Percentiles rank a stretch among this genome's conserved stretches.
Evolutionary conservation across 805 yeast species (phyloP).

Genomic region (Tetrapisispora fleetii): DNA sequence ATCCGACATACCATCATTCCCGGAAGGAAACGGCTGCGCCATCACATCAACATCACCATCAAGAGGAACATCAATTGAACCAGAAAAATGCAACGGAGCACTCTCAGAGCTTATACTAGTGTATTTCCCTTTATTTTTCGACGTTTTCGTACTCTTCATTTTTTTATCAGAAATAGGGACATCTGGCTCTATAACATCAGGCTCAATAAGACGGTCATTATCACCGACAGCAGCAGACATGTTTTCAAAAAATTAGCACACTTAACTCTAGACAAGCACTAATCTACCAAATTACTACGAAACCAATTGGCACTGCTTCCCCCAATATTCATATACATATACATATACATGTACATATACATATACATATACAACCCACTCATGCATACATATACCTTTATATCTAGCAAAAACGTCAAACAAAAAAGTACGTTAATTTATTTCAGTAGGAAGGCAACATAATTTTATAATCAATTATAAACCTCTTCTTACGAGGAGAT

Average conservation of each 20-base stretch:
- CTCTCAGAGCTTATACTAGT: background rate
- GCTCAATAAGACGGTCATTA: constrained; percentile 15
- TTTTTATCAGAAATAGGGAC: background rate
- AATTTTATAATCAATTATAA: constrained; percentile 27
- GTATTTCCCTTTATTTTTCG: background rate
- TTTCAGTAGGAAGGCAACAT: constrained; percentile 35
- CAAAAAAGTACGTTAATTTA: background rate
- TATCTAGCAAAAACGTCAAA: no score
- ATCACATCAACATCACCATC: background rate
- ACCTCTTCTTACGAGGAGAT: constrained; percentile 8
- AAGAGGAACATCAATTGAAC: background rate
- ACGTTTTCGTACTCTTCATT: background rate
- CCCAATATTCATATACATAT: no score
- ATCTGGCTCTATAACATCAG: constrained; percentile 22
- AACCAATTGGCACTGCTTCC: no score
- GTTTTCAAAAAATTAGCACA: no score
- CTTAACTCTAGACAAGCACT: no score
- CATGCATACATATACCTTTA: no score
- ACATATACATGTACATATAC: no score
- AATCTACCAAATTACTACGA: no score
- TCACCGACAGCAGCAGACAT: background rate
- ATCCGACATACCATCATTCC: background rate
- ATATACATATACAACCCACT: no score
- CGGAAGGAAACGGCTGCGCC: no score
- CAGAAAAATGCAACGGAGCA: background rate